These are phyloP conservation scores for Polyporus arcularius DNA, from an alignment of 768 basidiomycete genomes.

Conservation along the genomic window DNA sequence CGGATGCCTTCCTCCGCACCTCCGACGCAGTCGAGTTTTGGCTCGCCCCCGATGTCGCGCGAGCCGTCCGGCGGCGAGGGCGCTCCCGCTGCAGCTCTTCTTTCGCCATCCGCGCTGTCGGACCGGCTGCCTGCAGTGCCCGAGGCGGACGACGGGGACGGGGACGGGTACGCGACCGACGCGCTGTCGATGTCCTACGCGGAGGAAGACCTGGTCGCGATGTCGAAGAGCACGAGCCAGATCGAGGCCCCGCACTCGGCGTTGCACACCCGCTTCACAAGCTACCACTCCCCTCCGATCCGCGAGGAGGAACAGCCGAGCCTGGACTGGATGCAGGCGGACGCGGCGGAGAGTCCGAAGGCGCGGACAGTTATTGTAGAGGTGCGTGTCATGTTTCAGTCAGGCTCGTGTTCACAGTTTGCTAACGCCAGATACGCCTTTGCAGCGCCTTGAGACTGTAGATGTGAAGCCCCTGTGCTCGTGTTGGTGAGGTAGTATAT, in stretches of 20 bases:
- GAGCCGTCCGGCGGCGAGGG: conserved; percentile 4
- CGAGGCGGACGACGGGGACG: conserved; percentile 36
- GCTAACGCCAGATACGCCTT: not conserved
- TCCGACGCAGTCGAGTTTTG: conserved; percentile 16
- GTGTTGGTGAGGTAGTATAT: conserved; percentile 43
- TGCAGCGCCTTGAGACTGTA: conserved; percentile 73
- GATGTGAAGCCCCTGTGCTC: conserved; percentile 68
- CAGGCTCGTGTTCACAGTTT: conserved; percentile 2
- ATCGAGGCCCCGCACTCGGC: conserved; percentile 51
- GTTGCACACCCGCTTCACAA: conserved; percentile 37
- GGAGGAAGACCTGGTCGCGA: conserved; percentile 69
- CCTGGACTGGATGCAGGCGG: conserved; percentile 49
- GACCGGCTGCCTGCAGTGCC: conserved; percentile 51
- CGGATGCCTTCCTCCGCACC: conserved; percentile 11
- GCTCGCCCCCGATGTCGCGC: conserved; percentile 2
- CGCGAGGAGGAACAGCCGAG: conserved; percentile 33
- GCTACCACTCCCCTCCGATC: conserved; percentile 29
- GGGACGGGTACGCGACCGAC: conserved; percentile 8
- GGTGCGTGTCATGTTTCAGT: conserved; percentile 42
- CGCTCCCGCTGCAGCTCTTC: not conserved
- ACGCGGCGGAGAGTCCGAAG: conserved; percentile 38
- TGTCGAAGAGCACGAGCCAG: conserved; percentile 79
- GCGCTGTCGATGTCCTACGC: conserved; percentile 50
- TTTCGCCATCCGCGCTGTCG: conserved; percentile 61
- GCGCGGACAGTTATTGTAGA: conserved; percentile 71